These are phyloP conservation scores for Citrullus colocynthis DNA, from an alignment of 306 rosid genomes.

Conservation along the genomic window DNA sequence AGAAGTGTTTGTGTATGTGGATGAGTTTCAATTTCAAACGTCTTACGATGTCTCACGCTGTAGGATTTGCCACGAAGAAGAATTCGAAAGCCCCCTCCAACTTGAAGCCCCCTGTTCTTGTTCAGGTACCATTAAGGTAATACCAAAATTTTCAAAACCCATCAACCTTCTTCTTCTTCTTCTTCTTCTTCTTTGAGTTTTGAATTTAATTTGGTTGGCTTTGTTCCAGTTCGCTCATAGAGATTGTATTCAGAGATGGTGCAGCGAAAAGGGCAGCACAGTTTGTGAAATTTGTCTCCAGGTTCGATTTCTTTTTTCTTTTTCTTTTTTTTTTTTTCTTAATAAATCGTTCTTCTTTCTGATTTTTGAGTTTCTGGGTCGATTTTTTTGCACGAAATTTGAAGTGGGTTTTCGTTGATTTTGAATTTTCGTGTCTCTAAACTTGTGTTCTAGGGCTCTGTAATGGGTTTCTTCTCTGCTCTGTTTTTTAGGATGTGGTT, in stretches of 20 bases:
- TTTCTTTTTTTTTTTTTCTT: not conserved
- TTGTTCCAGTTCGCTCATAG: slow-evolving; percentile 78
- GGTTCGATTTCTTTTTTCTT: slow-evolving; percentile 21
- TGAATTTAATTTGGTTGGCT: not conserved
- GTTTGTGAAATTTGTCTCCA: slow-evolving; percentile 91
- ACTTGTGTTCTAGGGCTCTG: not conserved
- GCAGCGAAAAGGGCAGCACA: slow-evolving; percentile 78
- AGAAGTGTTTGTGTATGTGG: slow-evolving; percentile 48
- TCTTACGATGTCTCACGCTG: slow-evolving; percentile 36
- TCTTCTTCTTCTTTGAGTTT: not conserved
- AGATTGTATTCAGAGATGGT: slow-evolving; percentile 98
- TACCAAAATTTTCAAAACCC: not conserved
- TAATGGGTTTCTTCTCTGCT: not conserved
- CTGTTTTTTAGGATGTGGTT: not conserved
- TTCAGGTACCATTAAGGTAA: slow-evolving; percentile 90
- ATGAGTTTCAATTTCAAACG: slow-evolving; percentile 31
- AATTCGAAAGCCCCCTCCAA: slow-evolving; percentile 39
- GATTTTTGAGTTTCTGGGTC: not conserved
- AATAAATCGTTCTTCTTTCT: not conserved
- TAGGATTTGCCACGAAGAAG: slow-evolving; percentile 92
- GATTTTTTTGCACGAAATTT: not conserved
- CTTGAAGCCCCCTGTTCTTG: slow-evolving; percentile 96
- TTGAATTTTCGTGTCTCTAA: not conserved
- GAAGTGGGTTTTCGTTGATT: not conserved
- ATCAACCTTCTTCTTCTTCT: not conserved